These are phyloP conservation scores for Penicillium simplicissimum DNA, from an alignment of 495 filamentous ascomycete species.

Conservation along the genomic window DNA sequence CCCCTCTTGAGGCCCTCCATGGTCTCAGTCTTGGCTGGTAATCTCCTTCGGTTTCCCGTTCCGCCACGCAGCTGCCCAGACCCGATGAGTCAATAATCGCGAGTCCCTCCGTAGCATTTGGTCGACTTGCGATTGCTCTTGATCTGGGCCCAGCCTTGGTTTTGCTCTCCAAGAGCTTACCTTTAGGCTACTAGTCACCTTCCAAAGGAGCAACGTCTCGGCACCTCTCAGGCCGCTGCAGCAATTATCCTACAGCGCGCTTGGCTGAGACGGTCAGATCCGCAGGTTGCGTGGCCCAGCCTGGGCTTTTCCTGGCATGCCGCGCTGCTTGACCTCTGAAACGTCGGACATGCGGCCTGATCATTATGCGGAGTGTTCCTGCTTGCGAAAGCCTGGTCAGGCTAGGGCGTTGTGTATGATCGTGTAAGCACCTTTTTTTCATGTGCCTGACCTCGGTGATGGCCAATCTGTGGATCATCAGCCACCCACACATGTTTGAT, in stretches of 20 bases:
- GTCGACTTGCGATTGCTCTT: background rate
- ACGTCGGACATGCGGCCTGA: slow-evolving; percentile 5
- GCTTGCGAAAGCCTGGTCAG: background rate
- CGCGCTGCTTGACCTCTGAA: background rate
- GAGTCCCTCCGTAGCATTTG: background rate
- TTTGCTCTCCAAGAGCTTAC: background rate
- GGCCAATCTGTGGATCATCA: background rate
- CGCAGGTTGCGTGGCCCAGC: slow-evolving; percentile 10
- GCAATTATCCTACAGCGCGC: background rate
- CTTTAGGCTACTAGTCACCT: background rate
- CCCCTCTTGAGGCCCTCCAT: background rate
- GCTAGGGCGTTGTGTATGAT: background rate
- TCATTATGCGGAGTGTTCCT: slow-evolving; percentile 1
- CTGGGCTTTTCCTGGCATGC: background rate
- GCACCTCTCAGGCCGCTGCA: slow-evolving; percentile 2
- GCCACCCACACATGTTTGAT: background rate
- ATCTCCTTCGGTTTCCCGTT: slow-evolving; percentile 8
- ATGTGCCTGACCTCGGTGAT: background rate
- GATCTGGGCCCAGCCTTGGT: background rate
- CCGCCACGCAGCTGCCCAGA: slow-evolving; percentile 11
- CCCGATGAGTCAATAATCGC: slow-evolving; percentile 5
- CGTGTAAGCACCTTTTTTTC: background rate
- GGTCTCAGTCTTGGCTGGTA: slow-evolving; percentile 12
- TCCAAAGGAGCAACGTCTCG: background rate
- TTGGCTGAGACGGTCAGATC: slow-evolving; percentile 15